Conservation (phyloP, 169 alveolate species). For the Cystoisospora suis region DNA sequence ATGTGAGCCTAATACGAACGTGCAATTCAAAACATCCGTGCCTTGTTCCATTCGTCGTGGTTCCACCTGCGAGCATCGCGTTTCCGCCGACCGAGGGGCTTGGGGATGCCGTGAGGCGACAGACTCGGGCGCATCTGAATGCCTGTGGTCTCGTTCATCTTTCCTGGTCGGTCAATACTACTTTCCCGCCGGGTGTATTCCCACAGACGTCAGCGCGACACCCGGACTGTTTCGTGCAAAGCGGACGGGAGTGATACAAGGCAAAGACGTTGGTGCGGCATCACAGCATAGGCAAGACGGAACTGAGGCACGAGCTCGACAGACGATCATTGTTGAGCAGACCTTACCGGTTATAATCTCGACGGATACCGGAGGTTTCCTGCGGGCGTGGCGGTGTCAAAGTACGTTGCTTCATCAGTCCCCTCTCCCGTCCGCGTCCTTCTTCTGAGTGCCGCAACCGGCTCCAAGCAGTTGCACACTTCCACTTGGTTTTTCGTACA, state of each 20-base stretch:
- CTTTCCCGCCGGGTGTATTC: neutral
- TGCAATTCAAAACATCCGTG: no score
- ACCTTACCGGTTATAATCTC: neutral
- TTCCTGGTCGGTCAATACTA: neutral
- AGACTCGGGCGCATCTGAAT: no score
- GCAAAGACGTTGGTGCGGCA: neutral
- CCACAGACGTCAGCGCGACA: constrained; percentile 13
- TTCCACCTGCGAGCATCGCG: no score
- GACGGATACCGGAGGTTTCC: neutral
- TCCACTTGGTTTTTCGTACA: no score
- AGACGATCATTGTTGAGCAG: neutral
- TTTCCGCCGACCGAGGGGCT: no score
- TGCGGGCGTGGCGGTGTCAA: neutral
- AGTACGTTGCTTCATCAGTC: no score
- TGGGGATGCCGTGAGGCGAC: no score
- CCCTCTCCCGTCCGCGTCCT: no score
- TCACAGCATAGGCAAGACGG: neutral
- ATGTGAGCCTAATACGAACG: no score
- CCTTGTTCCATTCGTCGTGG: no score
- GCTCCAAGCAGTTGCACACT: no score
- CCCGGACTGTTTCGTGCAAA: neutral
- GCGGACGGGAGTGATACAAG: neutral
- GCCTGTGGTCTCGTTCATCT: neutral
- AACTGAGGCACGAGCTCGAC: neutral
- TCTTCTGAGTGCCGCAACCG: no score